A percentile compares a stretch with the other conserved stretches of the same genome.
These are phyloP conservation scores for Pseudopyricularia javanii DNA, from an alignment of 2,329 filamentous ascomycete species.

Conservation along the genomic window DNA sequence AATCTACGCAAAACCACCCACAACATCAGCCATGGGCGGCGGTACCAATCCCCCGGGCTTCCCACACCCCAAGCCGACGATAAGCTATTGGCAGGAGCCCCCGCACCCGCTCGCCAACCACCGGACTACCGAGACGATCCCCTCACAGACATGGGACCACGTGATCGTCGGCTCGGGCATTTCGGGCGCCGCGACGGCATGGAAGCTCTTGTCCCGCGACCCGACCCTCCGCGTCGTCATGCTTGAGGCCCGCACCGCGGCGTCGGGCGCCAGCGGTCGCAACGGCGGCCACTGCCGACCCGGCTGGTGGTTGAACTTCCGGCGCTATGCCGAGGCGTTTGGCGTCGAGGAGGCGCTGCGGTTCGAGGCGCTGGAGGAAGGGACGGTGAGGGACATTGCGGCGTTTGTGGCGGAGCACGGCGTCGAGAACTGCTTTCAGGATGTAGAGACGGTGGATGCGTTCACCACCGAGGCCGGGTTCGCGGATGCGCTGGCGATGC, in stretches of 20 bases:
- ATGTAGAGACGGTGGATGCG: slow-evolving; percentile 34
- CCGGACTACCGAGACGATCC: slow-evolving; percentile 6
- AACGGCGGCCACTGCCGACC: slow-evolving; percentile 14
- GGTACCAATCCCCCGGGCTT: slow-evolving; percentile 2
- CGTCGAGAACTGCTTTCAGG: slow-evolving; percentile 20
- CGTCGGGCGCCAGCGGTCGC: slow-evolving; percentile 16
- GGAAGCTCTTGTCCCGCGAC: slow-evolving; percentile 14
- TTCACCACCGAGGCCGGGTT: slow-evolving; percentile 22
- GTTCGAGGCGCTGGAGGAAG: slow-evolving; percentile 2
- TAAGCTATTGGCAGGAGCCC: slow-evolving; percentile 16
- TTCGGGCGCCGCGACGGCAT: slow-evolving; percentile 17
- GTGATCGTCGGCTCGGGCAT: slow-evolving; percentile 24
- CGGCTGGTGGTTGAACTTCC: slow-evolving; percentile 1
- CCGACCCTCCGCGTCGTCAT: slow-evolving; percentile 8
- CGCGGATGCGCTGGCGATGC: slow-evolving; percentile 15
- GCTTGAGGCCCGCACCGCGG: slow-evolving; percentile 14
- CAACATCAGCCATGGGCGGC: slow-evolving; percentile 1
- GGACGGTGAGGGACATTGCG: neutral
- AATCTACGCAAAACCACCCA: neutral
- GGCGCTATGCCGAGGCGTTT: neutral
- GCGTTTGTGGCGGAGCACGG: slow-evolving; percentile 58
- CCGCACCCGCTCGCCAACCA: slow-evolving; percentile 9
- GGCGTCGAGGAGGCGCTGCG: slow-evolving; percentile 1
- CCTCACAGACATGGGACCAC: slow-evolving; percentile 11
- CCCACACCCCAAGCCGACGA: slow-evolving; percentile 20